Evolutionary conservation across 768 basidiomycete genomes (phyloP).

Genomic region (Boletellus emodensis): DNA sequence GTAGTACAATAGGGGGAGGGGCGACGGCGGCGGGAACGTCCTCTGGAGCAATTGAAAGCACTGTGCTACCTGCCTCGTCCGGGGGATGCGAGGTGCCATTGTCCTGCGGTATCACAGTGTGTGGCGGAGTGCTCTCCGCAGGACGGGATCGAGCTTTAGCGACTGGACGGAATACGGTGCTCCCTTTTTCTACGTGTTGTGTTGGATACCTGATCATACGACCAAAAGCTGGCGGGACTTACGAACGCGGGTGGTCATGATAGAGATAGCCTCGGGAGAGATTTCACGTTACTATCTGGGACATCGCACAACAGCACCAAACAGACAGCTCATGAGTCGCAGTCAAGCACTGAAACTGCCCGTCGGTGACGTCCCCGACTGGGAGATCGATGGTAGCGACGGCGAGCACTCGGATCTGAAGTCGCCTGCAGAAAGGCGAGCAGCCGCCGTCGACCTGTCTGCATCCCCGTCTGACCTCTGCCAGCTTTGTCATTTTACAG

Average conservation of each 20-base stretch:
- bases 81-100: conserved; percentile 5
- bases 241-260: conserved; percentile 55
- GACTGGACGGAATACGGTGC: conserved; percentile 65
- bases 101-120: conserved; percentile 14
- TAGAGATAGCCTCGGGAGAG: conserved; percentile 2
- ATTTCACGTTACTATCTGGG: conserved; percentile 3
- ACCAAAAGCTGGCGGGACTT: conserved; percentile 34
- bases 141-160: conserved; percentile 50
- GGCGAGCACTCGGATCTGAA: conserved; percentile 40
- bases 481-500: conserved; percentile 58
- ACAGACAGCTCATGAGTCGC: conserved; percentile 28
- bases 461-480: conserved; percentile 6
- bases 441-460: background rate
- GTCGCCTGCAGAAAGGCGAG: conserved; percentile 56
- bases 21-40: background rate
- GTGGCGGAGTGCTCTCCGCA: conserved; percentile 17
- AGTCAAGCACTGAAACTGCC: conserved; percentile 41
- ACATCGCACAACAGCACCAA: conserved; percentile 22
- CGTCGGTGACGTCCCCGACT: conserved; percentile 52
- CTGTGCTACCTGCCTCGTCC: conserved; percentile 3
- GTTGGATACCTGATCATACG: conserved; percentile 2
- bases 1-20: conserved; percentile 2
- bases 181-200: conserved; percentile 57
- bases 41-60: background rate
- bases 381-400: conserved; percentile 52